Conservation (phyloP, 176 grass and related monocot genomes). For the Oryza glaberrima region DNA sequence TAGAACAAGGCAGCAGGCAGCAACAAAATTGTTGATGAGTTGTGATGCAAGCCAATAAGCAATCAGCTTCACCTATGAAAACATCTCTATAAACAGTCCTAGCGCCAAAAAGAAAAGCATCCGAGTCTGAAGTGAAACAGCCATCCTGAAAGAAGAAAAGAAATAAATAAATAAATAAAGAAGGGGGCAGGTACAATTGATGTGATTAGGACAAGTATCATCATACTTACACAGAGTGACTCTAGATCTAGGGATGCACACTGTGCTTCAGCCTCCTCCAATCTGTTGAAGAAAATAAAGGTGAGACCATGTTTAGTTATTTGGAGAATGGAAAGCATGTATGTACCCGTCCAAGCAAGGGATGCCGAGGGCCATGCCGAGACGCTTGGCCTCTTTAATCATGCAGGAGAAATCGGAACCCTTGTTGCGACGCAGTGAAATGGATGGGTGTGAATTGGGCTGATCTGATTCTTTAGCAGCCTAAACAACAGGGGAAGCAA, state of each 20-base stretch:
- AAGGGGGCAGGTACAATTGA: not conserved
- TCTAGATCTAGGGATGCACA: conserved; percentile 77
- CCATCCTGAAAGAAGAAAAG: conserved; percentile 69
- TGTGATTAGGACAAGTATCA: conserved; percentile 16
- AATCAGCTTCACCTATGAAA: conserved; percentile 63
- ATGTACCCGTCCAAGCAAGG: conserved; percentile 84
- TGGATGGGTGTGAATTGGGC: conserved; percentile 52
- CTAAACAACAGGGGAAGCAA: conserved; percentile 36
- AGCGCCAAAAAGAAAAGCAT: conserved; percentile 93
- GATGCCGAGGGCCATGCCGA: conserved; percentile 77
- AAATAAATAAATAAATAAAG: conserved; percentile 44
- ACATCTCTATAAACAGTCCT: conserved; percentile 96
- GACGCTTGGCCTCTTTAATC: conserved; percentile 91
- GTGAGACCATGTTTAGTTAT: not conserved
- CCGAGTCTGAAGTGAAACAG: conserved; percentile 91
- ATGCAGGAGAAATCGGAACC: conserved; percentile 91
- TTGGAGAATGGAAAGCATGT: conserved; percentile 10
- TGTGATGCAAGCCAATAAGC: conserved; percentile 7
- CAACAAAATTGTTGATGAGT: not conserved
- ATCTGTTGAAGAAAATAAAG: conserved; percentile 39
- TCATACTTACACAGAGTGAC: conserved; percentile 77
- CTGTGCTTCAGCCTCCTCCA: conserved; percentile 98
- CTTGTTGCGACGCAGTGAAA: conserved; percentile 76
- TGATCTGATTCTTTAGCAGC: conserved; percentile 40
- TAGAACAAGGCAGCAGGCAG: not conserved